Conservation (phyloP, 768 basidiomycete genomes). For the Cantharellus anzutake region DNA sequence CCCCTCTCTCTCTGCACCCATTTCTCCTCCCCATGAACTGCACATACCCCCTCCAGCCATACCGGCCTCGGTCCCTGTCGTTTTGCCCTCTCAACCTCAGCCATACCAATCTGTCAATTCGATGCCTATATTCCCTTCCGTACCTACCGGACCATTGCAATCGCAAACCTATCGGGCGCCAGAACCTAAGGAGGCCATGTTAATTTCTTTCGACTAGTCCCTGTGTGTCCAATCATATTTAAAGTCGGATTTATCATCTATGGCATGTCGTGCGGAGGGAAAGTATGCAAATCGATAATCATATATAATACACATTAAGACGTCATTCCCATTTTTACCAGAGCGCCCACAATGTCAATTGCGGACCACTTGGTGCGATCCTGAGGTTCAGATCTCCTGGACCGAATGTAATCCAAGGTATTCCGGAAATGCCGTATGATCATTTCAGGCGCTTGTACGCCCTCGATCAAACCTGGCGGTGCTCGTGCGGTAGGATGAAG, state of each 20-base stretch:
- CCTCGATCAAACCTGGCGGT: constrained; percentile 78
- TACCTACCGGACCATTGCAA: constrained; percentile 4
- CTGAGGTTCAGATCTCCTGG: constrained; percentile 34
- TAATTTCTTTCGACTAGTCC: constrained; percentile 8
- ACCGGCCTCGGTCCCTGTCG: constrained; percentile 6
- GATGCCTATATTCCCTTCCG: constrained; percentile 2
- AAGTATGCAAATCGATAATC: constrained; percentile 1
- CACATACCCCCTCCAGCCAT: no score
- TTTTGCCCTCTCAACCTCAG: constrained; percentile 2
- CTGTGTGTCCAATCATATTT: no score
- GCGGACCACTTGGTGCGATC: constrained; percentile 53
- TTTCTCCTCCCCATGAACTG: no score
- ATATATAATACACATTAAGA: neutral
- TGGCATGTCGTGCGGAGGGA: neutral
- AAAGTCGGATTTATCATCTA: no score
- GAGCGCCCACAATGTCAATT: constrained; percentile 74
- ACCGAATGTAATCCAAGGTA: constrained; percentile 65
- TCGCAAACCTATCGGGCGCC: constrained; percentile 1
- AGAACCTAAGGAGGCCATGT: constrained; percentile 8
- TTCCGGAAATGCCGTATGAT: constrained; percentile 87
- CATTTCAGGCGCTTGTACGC: constrained; percentile 84
- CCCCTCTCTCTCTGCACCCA: no score
- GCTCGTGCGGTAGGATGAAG: constrained; percentile 78
- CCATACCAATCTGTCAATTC: neutral
- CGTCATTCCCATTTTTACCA: constrained; percentile 69